Evolutionary conservation across 1,284 basidiomycete species (phyloP), one percentile per base, ranked within the genome.

Genomic region (Ustilago curta): DNA sequence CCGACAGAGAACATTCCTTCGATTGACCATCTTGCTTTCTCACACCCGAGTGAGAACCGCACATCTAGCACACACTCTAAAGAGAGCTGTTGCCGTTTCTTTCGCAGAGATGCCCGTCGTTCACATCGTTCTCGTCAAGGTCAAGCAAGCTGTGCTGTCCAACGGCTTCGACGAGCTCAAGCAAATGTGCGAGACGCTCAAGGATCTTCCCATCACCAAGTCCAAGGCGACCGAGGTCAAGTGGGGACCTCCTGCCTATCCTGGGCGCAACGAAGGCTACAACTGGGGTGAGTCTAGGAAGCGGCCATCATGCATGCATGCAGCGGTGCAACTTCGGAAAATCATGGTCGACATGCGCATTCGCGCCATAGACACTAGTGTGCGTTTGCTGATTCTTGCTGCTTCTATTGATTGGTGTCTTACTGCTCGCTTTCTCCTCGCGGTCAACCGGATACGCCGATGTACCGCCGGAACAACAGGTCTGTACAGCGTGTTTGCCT

Each of bases 101-200:
- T 25, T 35, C 40, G 37, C 27, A 56, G 70, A 45, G 23, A 81
- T 80, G 76, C 51, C 70, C 31, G 61, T 70, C 64, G 56, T 80
- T 40, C 79, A 81, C 64, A 78, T 81, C 47, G 78, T 81, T 9
- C 71, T 81, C 40, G 76, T 81, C 64, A 72, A 81, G 61, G 76
- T 81, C 66, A 81, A 81, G 77, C 43, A 64, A 48, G 40, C 73
- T 29, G 79, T 81, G 47, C 69, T 80, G 18, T 57, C 44, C 49
- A 81, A 81, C 64, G 79, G 79, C 29, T 79, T 70, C 37, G 79
- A 79, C 35, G 79, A 81, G 59, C 74, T 81, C 65, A 77, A 77
- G 66, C 67, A 70, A 19, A 77, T 76, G 47, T 70, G 72, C 51
- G 76, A 80, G 48, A 68, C 63, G 25, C 73, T 81, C 51, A 70